Conservation (phyloP, 768 basidiomycete genomes). For the Amanita jacksonii region DNA sequence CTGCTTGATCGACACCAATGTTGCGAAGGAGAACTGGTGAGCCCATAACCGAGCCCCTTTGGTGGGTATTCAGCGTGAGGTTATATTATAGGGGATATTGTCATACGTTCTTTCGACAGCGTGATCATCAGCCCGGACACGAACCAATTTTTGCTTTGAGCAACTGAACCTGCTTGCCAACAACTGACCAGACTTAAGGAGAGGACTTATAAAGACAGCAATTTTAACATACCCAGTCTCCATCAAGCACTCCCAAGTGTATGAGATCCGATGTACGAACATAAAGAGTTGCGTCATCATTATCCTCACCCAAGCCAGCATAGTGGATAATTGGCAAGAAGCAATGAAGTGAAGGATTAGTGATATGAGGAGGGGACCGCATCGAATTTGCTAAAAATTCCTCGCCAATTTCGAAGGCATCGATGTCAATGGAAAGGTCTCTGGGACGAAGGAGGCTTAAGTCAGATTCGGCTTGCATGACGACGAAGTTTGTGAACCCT, state of each 20-base stretch:
- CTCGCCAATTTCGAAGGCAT: constrained; percentile 62
- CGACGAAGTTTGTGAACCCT: constrained; percentile 42
- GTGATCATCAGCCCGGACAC: constrained; percentile 44
- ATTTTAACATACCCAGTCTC: constrained; percentile 59
- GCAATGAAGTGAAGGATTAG: constrained; percentile 17
- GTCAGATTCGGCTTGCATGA: constrained; percentile 22
- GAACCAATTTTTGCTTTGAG: constrained; percentile 40
- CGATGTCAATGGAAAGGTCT: constrained; percentile 19
- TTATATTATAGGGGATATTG: constrained; percentile 1
- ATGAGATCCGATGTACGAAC: constrained; percentile 55
- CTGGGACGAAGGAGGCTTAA: constrained; percentile 9
- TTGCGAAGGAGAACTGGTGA: constrained; percentile 51
- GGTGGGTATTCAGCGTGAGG: constrained; percentile 6
- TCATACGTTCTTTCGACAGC: constrained; percentile 28
- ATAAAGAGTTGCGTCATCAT: constrained; percentile 47
- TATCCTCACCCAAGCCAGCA: constrained; percentile 15
- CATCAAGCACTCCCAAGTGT: constrained; percentile 54
- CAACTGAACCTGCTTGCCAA: not conserved
- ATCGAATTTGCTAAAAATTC: constrained; percentile 54
- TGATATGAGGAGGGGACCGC: constrained; percentile 14
- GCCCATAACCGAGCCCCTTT: constrained; percentile 29
- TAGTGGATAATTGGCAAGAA: constrained; percentile 20
- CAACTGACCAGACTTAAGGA: constrained; percentile 10
- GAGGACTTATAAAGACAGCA: not conserved
- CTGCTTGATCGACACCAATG: constrained; percentile 22